Percentiles rank a stretch among this genome's conserved stretches.
These are phyloP conservation scores for Mentha longifolia DNA, from an alignment of 257 asterid genomes.

Conservation along the genomic window DNA sequence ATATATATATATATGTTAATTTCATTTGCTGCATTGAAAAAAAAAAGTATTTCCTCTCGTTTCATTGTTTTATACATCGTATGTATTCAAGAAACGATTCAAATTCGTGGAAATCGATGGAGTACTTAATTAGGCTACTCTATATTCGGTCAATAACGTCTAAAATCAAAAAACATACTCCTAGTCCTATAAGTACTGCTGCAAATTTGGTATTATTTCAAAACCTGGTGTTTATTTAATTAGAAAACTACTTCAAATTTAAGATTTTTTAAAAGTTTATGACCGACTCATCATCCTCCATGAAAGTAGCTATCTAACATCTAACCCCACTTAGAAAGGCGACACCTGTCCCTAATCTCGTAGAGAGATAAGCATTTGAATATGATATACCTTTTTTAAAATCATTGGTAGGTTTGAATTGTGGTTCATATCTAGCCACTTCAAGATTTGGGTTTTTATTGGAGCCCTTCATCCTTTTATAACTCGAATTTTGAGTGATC, in stretches of 20 bases:
- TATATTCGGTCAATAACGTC: constrained; percentile 41
- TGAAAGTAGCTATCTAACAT: constrained; percentile 37
- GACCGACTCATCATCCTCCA: constrained; percentile 24
- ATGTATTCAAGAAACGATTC: too few relatives aligned
- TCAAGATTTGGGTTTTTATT: constrained; percentile 31
- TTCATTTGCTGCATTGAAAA: too few relatives aligned
- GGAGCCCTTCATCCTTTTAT: constrained; percentile 22
- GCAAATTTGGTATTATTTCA: not conserved
- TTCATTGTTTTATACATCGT: too few relatives aligned
- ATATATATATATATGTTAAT: too few relatives aligned
- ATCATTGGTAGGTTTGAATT: constrained; percentile 30
- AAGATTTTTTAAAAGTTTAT: not conserved
- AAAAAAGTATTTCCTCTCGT: too few relatives aligned
- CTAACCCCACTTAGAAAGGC: constrained; percentile 35
- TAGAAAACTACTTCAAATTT: not conserved
- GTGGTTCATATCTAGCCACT: constrained; percentile 63
- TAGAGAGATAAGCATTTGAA: constrained; percentile 53
- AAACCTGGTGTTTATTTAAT: not conserved
- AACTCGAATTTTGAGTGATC: not conserved
- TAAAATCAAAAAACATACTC: constrained; percentile 3
- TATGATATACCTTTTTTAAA: not conserved
- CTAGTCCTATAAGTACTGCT: constrained; percentile 17
- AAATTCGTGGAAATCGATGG: too few relatives aligned
- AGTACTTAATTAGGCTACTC: not conserved
- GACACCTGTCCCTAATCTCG: constrained; percentile 47